These are phyloP conservation scores for Deuterostichococcus epilithicus DNA, from an alignment of 139 green algal species.

Conservation along the genomic window DNA sequence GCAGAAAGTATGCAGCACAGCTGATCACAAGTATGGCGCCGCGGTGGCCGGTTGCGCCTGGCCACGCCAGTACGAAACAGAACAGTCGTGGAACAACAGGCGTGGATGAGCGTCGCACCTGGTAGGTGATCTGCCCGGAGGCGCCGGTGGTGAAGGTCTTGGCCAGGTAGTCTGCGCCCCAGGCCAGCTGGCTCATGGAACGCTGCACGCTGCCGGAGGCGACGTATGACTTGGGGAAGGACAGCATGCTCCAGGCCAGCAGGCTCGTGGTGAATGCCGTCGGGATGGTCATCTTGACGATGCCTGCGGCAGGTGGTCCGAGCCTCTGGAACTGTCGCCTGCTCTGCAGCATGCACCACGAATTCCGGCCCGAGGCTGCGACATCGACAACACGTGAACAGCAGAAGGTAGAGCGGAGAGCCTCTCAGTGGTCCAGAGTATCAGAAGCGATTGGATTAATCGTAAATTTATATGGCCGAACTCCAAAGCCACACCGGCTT, in stretches of 20 bases:
- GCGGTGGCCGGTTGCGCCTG: no score
- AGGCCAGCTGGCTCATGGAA: conserved; percentile 33
- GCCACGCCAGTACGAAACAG: no score
- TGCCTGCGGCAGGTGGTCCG: conserved; percentile 23
- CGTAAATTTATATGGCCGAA: not conserved
- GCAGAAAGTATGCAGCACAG: no score
- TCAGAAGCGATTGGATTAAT: no score
- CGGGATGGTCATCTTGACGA: conserved; percentile 67
- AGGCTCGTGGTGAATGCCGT: conserved; percentile 64
- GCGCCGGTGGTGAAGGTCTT: conserved; percentile 25
- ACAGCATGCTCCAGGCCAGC: conserved; percentile 62
- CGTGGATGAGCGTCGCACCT: not conserved
- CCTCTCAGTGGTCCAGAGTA: no score
- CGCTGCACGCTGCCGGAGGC: not conserved
- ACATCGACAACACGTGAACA: no score
- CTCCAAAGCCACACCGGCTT: conserved; percentile 9
- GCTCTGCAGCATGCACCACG: not conserved
- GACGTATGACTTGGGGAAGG: conserved; percentile 50
- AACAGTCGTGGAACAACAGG: not conserved
- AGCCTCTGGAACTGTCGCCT: not conserved
- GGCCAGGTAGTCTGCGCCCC: conserved; percentile 69
- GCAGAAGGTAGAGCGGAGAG: no score
- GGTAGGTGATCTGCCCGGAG: conserved; percentile 22
- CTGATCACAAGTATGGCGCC: no score
- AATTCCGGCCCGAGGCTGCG: no score